Conservation (phyloP, 108 stramenopile genomes). For the Cyclotella atomus region DNA sequence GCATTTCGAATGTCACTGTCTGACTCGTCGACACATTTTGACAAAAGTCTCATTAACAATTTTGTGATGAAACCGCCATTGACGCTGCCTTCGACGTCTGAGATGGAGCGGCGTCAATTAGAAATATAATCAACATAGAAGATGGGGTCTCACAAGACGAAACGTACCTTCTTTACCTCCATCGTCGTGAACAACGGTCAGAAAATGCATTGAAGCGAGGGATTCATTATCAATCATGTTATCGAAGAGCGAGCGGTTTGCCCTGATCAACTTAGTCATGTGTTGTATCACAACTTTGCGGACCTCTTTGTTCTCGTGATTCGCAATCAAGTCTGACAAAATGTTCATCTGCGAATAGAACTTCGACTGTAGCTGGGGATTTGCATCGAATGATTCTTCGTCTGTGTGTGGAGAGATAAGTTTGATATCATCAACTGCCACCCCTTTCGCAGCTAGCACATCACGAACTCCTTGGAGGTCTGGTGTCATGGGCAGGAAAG, state of each 20-base stretch:
- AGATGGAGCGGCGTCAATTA: background rate
- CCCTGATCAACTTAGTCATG: conserved; percentile 67
- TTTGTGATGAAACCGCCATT: conserved; percentile 60
- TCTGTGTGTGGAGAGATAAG: conserved; percentile 46
- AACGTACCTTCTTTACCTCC: background rate
- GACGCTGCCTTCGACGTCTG: conserved; percentile 15
- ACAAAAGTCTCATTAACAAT: conserved; percentile 68
- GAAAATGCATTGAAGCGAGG: conserved; percentile 61
- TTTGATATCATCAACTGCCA: conserved; percentile 73
- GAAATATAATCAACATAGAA: background rate
- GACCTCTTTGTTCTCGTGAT: conserved; percentile 79
- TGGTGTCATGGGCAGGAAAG: conserved; percentile 70
- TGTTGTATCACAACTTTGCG: conserved; percentile 71
- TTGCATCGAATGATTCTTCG: conserved; percentile 20
- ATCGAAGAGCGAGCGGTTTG: conserved; percentile 72
- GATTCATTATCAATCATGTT: conserved; percentile 69
- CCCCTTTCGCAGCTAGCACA: conserved; percentile 57
- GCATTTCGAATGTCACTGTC: conserved; percentile 58
- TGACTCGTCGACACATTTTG: conserved; percentile 69
- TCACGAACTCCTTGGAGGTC: conserved; percentile 54
- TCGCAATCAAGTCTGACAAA: conserved; percentile 33
- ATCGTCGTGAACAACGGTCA: conserved; percentile 65
- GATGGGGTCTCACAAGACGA: background rate
- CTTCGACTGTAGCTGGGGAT: conserved; percentile 29
- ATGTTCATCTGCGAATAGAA: conserved; percentile 45